Conservation (phyloP, 345 rosid species). For the Hypericum perforatum region DNA sequence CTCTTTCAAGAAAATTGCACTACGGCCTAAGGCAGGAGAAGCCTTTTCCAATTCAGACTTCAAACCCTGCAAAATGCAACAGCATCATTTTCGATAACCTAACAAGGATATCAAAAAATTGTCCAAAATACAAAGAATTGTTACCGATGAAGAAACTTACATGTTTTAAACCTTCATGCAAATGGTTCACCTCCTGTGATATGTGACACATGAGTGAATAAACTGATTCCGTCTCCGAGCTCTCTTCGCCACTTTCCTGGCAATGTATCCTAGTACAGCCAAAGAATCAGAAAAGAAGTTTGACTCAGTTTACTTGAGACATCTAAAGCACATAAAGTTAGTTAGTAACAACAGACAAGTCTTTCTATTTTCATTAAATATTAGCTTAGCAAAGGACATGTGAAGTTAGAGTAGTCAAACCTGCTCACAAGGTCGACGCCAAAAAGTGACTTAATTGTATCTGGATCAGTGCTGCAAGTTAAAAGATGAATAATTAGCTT, state of each 20-base stretch:
- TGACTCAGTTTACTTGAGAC: background rate
- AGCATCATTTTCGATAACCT: no score
- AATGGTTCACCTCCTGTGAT: constrained; percentile 95
- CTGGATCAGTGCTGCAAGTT: constrained; percentile 51
- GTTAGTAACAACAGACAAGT: no score
- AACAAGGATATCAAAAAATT: no score
- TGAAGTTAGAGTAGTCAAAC: constrained; percentile 17
- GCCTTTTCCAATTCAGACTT: constrained; percentile 95
- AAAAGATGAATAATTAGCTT: constrained; percentile 1
- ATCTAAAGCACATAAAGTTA: no score
- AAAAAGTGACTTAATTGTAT: constrained; percentile 65
- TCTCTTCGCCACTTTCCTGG: constrained; percentile 88
- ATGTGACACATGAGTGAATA: constrained; percentile 95
- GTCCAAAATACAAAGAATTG: no score
- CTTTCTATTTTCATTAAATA: no score
- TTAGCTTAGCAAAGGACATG: no score
- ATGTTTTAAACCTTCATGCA: constrained; percentile 96
- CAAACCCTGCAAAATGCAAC: constrained; percentile 44
- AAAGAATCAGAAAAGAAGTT: background rate
- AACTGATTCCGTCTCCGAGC: constrained; percentile 70
- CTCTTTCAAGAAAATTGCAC: constrained; percentile 79
- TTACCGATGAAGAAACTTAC: constrained; percentile 32
- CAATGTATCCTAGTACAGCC: constrained; percentile 51
- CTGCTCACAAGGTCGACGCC: constrained; percentile 86
- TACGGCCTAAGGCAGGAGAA: constrained; percentile 74